These are phyloP conservation scores for Dacryopinax primogenitus DNA, from an alignment of 768 basidiomycete species.

Conservation along the genomic window DNA sequence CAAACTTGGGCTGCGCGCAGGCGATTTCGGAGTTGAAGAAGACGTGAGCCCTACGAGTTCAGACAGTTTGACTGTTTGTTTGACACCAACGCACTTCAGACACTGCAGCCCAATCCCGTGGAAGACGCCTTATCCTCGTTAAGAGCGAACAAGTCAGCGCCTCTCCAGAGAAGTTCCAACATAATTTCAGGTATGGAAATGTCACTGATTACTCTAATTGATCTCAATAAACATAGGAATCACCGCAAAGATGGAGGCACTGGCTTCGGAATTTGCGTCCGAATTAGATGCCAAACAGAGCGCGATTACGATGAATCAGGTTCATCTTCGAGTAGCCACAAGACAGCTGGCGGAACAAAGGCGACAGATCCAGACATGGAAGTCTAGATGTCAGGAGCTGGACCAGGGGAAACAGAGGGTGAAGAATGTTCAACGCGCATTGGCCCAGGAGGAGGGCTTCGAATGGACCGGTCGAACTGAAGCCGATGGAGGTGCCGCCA, in stretches of 20 bases:
- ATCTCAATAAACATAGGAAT: constrained; percentile 44
- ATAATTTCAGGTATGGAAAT: constrained; percentile 51
- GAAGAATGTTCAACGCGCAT: constrained; percentile 69
- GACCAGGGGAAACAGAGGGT: constrained; percentile 71
- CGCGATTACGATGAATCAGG: constrained; percentile 72
- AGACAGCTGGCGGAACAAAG: constrained; percentile 84
- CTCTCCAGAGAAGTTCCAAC: constrained; percentile 79
- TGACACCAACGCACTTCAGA: constrained; percentile 24
- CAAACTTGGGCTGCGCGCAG: constrained; percentile 83
- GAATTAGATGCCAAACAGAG: constrained; percentile 84
- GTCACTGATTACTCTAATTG: constrained; percentile 10
- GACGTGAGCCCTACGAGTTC: constrained; percentile 45
- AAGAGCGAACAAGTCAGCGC: constrained; percentile 58
- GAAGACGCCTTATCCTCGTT: constrained; percentile 71
- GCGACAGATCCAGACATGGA: constrained; percentile 67
- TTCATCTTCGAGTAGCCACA: constrained; percentile 76
- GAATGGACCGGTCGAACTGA: constrained; percentile 76
- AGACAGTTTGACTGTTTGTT: constrained; percentile 4
- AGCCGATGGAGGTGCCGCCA: constrained; percentile 29
- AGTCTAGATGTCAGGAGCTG: constrained; percentile 56
- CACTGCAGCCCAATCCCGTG: constrained; percentile 26
- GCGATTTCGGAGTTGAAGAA: constrained; percentile 87
- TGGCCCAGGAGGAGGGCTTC: constrained; percentile 64
- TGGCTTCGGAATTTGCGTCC: constrained; percentile 62
- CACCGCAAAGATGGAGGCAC: constrained; percentile 65